A percentile compares a stretch with the other conserved stretches of the same genome.
phyloP scores from a whole-genome alignment of 2,329 filamentous ascomycete genomes.

The Claviceps pusilla region DNA sequence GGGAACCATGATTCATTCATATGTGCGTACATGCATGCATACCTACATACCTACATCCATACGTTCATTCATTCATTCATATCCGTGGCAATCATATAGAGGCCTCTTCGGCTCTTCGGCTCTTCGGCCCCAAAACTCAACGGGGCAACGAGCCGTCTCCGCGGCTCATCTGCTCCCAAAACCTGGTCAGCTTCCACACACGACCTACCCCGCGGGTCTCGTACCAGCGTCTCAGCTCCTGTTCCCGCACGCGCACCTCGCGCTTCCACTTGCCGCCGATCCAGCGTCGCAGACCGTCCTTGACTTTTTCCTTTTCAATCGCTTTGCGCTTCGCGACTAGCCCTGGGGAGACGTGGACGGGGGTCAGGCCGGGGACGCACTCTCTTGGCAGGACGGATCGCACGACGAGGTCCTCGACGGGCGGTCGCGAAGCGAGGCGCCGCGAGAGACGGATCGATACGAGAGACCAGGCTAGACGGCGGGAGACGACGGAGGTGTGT shows the following conservation, averaged over 20 bases:
- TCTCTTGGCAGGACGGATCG: constrained; percentile 51
- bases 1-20: no score
- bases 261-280: constrained; percentile 43
- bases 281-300: constrained; percentile 51
- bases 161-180: constrained; percentile 48
- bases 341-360: constrained; percentile 36
- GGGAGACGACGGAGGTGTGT: constrained; percentile 48
- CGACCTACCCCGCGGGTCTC: constrained; percentile 38
- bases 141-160: constrained; percentile 19
- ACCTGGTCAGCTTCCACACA: constrained; percentile 46
- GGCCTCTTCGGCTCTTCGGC: no score
- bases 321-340: constrained; percentile 47
- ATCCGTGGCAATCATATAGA: background rate
- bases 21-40: no score
- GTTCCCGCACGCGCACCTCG: constrained; percentile 34
- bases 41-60: background rate
- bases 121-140: background rate
- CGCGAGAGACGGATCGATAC: constrained; percentile 51
- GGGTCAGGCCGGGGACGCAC: constrained; percentile 35
- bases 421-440: constrained; percentile 43
- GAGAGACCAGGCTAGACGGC: constrained; percentile 46
- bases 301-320: constrained; percentile 52
- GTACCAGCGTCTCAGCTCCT: constrained; percentile 31
- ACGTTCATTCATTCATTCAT: background rate
- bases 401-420: constrained; percentile 43